Evolutionary conservation across 148 eudicot genomes (phyloP).

Genomic region (Fagopyrum esculentum): DNA sequence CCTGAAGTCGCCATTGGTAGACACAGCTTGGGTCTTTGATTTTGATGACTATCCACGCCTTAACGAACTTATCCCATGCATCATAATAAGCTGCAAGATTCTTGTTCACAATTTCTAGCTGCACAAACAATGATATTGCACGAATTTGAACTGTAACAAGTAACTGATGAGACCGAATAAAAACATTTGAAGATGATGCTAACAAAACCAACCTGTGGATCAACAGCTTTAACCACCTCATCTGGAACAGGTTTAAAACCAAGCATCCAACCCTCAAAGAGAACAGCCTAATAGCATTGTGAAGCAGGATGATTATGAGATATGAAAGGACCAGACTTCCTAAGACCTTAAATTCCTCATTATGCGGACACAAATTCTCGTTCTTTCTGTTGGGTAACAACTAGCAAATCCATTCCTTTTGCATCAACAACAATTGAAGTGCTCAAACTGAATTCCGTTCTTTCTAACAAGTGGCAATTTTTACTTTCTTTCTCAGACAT

Average conservation of each 20-base stretch:
- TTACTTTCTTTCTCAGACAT: background rate
- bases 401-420: background rate
- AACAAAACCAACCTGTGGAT: slow-evolving; percentile 45
- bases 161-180: background rate
- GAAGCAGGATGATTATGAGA: background rate
- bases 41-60: slow-evolving; percentile 89
- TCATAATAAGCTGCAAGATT: slow-evolving; percentile 70
- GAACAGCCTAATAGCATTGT: slow-evolving; percentile 41
- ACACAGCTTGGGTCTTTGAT: slow-evolving; percentile 83
- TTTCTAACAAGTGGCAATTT: background rate
- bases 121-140: slow-evolving; percentile 19
- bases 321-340: background rate
- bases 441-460: background rate
- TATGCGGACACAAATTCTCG: background rate
- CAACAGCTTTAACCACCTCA: slow-evolving; percentile 62
- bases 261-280: slow-evolving; percentile 99
- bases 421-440: background rate
- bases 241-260: slow-evolving; percentile 83
- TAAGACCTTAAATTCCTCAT: background rate
- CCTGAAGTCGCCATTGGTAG: slow-evolving; percentile 97
- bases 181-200: background rate
- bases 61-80: slow-evolving; percentile 82
- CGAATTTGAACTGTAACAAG: background rate
- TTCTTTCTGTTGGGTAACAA: background rate
- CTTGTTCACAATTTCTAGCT: slow-evolving; percentile 74